Evolutionary conservation across 768 basidiomycete genomes (phyloP).

Genomic region (Udeniomyces megalosporus): DNA sequence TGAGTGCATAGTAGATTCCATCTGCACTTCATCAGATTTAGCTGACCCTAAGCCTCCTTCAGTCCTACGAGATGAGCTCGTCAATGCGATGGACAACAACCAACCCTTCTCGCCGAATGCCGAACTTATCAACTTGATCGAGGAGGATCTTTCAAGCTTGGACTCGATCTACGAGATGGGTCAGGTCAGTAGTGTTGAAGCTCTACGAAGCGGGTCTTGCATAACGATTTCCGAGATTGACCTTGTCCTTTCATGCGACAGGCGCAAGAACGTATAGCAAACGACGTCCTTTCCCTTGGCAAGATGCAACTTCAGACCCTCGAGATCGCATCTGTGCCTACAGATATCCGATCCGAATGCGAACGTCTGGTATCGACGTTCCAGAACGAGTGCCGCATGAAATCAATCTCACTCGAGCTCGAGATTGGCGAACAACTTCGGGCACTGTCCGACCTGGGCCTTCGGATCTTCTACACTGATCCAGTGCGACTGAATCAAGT

Average conservation of each 20-base stretch:
- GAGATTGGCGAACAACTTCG: slow-evolving; percentile 22
- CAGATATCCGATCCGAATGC: neutral
- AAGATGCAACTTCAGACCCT: slow-evolving; percentile 30
- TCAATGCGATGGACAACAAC: slow-evolving; percentile 10
- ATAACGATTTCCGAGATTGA: neutral
- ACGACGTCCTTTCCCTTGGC: slow-evolving; percentile 33
- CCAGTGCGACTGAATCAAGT: slow-evolving; percentile 31
- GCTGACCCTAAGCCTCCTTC: too few species aligned
- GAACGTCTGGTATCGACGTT: slow-evolving; percentile 25
- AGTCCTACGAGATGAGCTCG: slow-evolving; percentile 5
- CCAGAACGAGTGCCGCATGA: slow-evolving; percentile 29
- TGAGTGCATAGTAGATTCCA: slow-evolving; percentile 13
- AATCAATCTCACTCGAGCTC: slow-evolving; percentile 28
- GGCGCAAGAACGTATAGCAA: slow-evolving; percentile 30
- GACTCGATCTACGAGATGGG: slow-evolving; percentile 29
- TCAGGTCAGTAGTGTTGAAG: too few species aligned
- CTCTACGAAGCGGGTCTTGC: slow-evolving; percentile 21
- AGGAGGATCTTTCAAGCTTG: slow-evolving; percentile 22
- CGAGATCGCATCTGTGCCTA: slow-evolving; percentile 19
- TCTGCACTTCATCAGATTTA: too few species aligned
- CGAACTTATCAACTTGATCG: neutral
- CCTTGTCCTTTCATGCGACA: too few species aligned
- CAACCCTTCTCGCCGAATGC: neutral
- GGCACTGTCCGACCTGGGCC: slow-evolving; percentile 20
- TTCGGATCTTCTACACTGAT: slow-evolving; percentile 28